Percentiles rank a stretch among this genome's conserved stretches.
Conservation (phyloP, 495 filamentous ascomycete genomes). For the Rhypophila decipiens region DNA sequence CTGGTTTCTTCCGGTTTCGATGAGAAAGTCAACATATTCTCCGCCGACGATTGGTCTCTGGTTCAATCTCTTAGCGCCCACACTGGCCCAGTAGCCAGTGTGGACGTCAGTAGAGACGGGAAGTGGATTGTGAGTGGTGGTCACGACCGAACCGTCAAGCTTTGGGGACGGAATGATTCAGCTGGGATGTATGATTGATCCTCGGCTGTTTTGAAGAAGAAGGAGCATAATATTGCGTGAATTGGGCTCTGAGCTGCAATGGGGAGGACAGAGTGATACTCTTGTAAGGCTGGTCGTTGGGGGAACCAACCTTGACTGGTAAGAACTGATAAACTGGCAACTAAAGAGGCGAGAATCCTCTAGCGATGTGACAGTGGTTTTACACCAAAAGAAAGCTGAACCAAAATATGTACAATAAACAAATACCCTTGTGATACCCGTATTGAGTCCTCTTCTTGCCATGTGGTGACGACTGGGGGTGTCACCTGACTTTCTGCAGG, state of each 20-base stretch:
- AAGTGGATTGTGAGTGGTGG: conserved; percentile 91
- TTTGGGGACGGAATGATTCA: conserved; percentile 86
- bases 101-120: conserved; percentile 77
- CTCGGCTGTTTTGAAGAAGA: too few species aligned
- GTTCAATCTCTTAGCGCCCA: conserved; percentile 85
- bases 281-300: too few species aligned
- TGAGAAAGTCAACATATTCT: conserved; percentile 91
- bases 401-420: too few species aligned
- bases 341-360: too few species aligned
- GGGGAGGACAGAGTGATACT: not conserved
- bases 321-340: too few species aligned
- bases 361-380: too few species aligned
- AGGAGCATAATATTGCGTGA: too few species aligned
- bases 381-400: too few species aligned
- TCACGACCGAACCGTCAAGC: conserved; percentile 89
- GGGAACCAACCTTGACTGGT: too few species aligned
- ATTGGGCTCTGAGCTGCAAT: too few species aligned
- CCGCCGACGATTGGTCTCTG: conserved; percentile 90
- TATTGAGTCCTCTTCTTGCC: too few species aligned
- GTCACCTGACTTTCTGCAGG: not conserved
- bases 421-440: too few species aligned
- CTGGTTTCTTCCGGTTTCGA: conserved; percentile 90
- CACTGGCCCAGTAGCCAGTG: conserved; percentile 81
- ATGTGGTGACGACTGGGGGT: not conserved
- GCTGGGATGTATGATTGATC: conserved; percentile 38